Evolutionary conservation across 768 basidiomycete genomes (phyloP).

Genomic region (Amanita pallidorosea): DNA sequence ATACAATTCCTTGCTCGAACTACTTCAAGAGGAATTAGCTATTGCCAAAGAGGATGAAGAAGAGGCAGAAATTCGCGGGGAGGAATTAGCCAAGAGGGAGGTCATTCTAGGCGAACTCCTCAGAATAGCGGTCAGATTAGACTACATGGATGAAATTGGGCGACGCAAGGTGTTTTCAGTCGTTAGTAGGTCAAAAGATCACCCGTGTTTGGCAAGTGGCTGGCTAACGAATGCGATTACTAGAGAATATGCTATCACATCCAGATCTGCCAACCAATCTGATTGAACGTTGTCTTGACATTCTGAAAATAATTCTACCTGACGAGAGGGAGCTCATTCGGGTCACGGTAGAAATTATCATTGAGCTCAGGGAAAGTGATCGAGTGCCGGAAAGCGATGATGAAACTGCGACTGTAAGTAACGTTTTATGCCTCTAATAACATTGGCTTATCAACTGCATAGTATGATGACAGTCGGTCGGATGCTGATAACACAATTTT

Average conservation of each 20-base stretch:
- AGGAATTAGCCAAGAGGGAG: conserved; percentile 52
- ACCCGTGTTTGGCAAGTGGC: neutral
- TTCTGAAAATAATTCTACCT: conserved; percentile 72
- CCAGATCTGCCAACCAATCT: conserved; percentile 69
- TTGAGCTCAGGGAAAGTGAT: conserved; percentile 49
- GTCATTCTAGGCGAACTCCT: conserved; percentile 77
- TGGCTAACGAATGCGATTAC: neutral
- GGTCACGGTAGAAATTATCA: conserved; percentile 81
- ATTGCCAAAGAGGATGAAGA: conserved; percentile 27
- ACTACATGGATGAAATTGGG: conserved; percentile 94
- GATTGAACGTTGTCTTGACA: conserved; percentile 75
- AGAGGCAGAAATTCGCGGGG: conserved; percentile 39
- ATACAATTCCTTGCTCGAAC: conserved; percentile 50
- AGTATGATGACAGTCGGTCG: conserved; percentile 17
- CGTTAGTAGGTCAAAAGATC: conserved; percentile 50
- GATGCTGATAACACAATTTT: conserved; percentile 15
- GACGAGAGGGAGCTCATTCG: conserved; percentile 81
- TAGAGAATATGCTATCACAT: conserved; percentile 85
- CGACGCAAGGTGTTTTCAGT: conserved; percentile 84
- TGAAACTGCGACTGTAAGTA: conserved; percentile 10
- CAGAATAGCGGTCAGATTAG: conserved; percentile 68
- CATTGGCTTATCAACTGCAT: neutral
- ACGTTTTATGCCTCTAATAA: neutral
- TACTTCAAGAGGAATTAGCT: conserved; percentile 29
- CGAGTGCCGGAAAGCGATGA: conserved; percentile 20